phyloP scores from a whole-genome alignment of 176 grass and related monocot genomes.

The bread wheat (Triticum aestivum) region DNA sequence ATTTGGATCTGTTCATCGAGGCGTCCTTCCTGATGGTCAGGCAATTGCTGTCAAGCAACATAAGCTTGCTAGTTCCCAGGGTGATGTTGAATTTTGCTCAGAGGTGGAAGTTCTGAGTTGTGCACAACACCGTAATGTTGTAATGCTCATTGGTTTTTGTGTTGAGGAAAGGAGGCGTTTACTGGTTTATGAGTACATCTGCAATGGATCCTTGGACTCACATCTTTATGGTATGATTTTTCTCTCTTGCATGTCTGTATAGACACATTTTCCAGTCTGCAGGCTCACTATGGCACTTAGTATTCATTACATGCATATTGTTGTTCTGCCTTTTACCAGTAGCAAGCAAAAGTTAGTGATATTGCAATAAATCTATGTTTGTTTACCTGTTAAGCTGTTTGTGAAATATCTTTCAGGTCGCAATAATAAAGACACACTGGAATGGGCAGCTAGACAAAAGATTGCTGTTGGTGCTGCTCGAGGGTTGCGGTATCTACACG shows the following conservation, averaged over 20 bases:
- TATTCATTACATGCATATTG: background rate
- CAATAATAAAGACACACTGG: conserved; percentile 72
- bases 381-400: background rate
- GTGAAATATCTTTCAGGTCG: conserved; percentile 56
- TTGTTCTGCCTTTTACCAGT: background rate
- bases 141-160: conserved; percentile 98
- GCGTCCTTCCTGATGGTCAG: conserved; percentile 91
- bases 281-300: background rate
- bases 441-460: conserved; percentile 94
- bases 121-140: conserved; percentile 97
- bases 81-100: conserved; percentile 95
- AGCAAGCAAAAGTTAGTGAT: background rate
- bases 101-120: conserved; percentile 99
- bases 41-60: conserved; percentile 98
- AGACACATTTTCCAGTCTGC: background rate
- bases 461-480: conserved; percentile 97
- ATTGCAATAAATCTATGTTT: background rate
- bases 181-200: conserved; percentile 98
- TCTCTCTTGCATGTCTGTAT: conserved; percentile 9
- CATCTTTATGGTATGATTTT: conserved; percentile 86
- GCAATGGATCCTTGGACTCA: conserved; percentile 96
- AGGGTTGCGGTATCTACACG: conserved; percentile 91
- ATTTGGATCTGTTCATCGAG: conserved; percentile 97
- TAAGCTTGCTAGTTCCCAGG: conserved; percentile 96
- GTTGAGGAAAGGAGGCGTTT: conserved; percentile 96